Conservation (phyloP, 2,329 filamentous ascomycete genomes). For the Colletotrichum incanum region DNA sequence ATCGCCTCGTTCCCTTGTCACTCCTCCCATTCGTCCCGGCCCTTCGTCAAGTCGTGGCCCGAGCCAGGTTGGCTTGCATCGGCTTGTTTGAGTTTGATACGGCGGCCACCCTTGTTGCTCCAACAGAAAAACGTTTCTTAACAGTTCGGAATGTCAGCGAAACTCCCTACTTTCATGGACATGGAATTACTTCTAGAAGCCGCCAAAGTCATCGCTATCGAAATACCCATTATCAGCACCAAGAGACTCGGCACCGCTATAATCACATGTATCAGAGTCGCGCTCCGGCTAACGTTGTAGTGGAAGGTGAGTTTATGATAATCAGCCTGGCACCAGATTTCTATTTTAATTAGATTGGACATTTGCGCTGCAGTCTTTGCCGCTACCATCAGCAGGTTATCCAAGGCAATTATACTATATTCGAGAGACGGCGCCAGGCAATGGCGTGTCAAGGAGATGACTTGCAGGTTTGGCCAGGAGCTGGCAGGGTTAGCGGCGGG, state of each 20-base stretch:
- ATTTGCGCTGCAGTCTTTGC: neutral
- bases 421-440: no score
- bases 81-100: neutral
- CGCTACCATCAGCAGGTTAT: neutral
- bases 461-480: no score
- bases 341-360: no score
- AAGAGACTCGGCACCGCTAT: neutral
- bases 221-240: neutral
- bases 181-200: neutral
- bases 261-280: no score
- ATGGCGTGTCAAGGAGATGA: no score
- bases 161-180: neutral
- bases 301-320: no score
- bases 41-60: slow-evolving; percentile 1
- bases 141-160: neutral
- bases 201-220: neutral
- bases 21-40: slow-evolving; percentile 26
- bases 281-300: no score
- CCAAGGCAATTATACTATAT: no score
- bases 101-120: neutral
- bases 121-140: neutral
- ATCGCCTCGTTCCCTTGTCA: neutral
- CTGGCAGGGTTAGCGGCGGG: no score
- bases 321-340: no score
- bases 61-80: neutral